phyloP scores from a whole-genome alignment of 2,329 filamentous ascomycete species.

The Thelonectria discophora region DNA sequence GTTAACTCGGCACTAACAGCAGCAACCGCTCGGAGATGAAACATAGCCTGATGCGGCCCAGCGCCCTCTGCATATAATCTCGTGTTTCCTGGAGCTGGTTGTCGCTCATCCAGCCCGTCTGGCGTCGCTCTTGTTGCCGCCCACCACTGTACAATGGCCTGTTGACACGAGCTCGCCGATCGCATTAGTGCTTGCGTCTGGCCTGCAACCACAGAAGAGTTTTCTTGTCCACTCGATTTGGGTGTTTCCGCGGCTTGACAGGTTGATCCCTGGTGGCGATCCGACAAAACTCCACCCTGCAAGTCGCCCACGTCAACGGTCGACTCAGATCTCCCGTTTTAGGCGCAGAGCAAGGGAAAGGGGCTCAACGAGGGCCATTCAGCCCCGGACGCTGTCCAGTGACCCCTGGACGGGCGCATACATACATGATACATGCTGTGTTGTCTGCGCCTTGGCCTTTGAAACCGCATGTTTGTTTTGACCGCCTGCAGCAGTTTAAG shows the following conservation, averaged over 20 bases:
- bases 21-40: conserved; percentile 21
- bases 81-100: neutral
- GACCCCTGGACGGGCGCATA: conserved; percentile 16
- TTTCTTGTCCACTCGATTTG: conserved; percentile 9
- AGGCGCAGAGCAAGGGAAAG: conserved; percentile 17
- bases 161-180: neutral
- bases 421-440: conserved; percentile 13
- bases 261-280: conserved; percentile 32
- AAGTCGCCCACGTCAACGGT: conserved; percentile 22
- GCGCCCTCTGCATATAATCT: neutral
- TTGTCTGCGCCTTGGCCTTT: conserved; percentile 16
- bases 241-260: conserved; percentile 9
- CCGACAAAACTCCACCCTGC: conserved; percentile 23
- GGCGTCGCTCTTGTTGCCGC: neutral
- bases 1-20: conserved; percentile 13
- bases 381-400: conserved; percentile 11
- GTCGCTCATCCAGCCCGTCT: neutral
- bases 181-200: neutral
- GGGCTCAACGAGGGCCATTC: conserved; percentile 10
- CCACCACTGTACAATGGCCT: neutral
- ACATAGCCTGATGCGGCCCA: conserved; percentile 9
- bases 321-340: conserved; percentile 31
- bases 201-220: neutral
- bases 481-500: conserved; percentile 13
- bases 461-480: conserved; percentile 19